phyloP scores from a whole-genome alignment of 495 filamentous ascomycete genomes.

The Podospora conica region DNA sequence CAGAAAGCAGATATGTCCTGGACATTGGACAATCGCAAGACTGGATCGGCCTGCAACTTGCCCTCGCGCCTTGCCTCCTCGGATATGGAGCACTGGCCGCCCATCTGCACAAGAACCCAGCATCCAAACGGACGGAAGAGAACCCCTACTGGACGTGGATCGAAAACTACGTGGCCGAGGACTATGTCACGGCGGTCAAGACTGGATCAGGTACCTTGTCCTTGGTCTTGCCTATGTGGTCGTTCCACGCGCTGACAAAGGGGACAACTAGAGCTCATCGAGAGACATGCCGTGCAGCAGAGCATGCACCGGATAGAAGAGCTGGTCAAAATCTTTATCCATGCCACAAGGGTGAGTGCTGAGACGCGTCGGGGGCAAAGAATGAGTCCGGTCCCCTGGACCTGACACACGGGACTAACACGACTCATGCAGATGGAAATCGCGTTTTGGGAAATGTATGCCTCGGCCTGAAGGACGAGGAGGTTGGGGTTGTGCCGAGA shows the following conservation, averaged over 20 bases:
- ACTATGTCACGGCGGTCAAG: slow-evolving; percentile 64
- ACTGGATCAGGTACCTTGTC: slow-evolving; percentile 56
- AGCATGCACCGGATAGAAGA: slow-evolving; percentile 72
- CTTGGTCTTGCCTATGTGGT: neutral
- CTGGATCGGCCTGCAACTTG: slow-evolving; percentile 75
- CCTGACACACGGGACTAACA: neutral
- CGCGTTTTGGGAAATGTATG: slow-evolving; percentile 79
- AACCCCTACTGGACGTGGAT: slow-evolving; percentile 92
- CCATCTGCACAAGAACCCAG: slow-evolving; percentile 52
- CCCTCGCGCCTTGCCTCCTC: slow-evolving; percentile 77
- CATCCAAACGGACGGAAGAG: slow-evolving; percentile 51
- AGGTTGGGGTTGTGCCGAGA: neutral
- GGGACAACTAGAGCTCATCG: slow-evolving; percentile 54
- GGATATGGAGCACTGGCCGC: slow-evolving; percentile 76
- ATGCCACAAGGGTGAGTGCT: slow-evolving; percentile 63
- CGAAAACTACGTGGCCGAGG: slow-evolving; percentile 71
- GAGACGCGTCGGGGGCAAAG: neutral
- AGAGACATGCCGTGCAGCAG: slow-evolving; percentile 61
- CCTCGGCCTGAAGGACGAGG: slow-evolving; percentile 1
- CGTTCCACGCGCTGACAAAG: slow-evolving; percentile 21
- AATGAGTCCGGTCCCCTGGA: neutral
- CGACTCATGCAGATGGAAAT: slow-evolving; percentile 62
- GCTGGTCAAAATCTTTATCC: slow-evolving; percentile 73
- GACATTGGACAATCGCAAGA: slow-evolving; percentile 84
- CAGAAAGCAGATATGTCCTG: slow-evolving; percentile 61